Conservation (phyloP, 140 eudicot species). For the Artemisia princeps region DNA sequence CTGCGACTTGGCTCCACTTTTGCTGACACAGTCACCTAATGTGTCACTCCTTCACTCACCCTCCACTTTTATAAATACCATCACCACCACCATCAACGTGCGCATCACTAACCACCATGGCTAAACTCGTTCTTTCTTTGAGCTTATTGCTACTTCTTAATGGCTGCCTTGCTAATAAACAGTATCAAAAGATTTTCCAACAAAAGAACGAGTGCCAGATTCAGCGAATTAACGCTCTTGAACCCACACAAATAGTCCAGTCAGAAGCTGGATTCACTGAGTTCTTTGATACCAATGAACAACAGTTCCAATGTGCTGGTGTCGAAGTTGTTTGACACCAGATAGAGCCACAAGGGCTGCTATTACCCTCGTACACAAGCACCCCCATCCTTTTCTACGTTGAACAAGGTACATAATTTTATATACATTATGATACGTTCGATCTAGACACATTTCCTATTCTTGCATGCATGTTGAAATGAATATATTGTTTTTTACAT, state of each 20-base stretch:
- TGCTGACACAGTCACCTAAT: conserved; percentile 19
- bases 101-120: conserved; percentile 27
- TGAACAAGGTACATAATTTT: conserved; percentile 36
- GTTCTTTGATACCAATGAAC: conserved; percentile 40
- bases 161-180: conserved; percentile 31
- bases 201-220: conserved; percentile 45
- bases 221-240: conserved; percentile 36
- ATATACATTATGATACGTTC: not conserved
- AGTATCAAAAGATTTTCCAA: not conserved
- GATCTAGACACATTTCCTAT: no score
- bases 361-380: conserved; percentile 56
- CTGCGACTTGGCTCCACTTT: conserved; percentile 35
- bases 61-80: conserved; percentile 31
- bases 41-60: conserved; percentile 32
- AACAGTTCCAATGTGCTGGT: conserved; percentile 66
- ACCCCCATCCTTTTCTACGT: conserved; percentile 48
- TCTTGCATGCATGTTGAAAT: no score
- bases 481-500: no score
- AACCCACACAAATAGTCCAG: conserved; percentile 36
- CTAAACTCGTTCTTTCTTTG: conserved; percentile 31
- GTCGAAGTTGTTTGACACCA: conserved; percentile 42
- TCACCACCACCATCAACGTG: conserved; percentile 12
- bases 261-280: conserved; percentile 46
- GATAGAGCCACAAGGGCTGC: conserved; percentile 43
- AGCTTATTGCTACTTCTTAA: conserved; percentile 32